These are phyloP conservation scores for Calvatia gigantea DNA, from an alignment of 768 basidiomycete genomes.

Conservation along the genomic window DNA sequence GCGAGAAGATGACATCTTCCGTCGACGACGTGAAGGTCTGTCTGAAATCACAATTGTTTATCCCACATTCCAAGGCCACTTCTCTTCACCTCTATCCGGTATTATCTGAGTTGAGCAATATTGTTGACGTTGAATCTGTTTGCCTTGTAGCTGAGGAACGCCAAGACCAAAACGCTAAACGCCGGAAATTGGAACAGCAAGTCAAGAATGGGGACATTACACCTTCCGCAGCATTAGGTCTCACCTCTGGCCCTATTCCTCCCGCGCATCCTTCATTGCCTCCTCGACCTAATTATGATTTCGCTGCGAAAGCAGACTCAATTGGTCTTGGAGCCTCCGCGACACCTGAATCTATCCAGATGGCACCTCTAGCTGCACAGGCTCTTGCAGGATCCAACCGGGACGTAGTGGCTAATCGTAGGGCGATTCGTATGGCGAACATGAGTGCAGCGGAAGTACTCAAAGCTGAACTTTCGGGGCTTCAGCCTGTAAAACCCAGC, in stretches of 20 bases:
- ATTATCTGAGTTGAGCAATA: not conserved
- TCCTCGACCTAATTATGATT: constrained; percentile 60
- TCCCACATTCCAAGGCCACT: constrained; percentile 4
- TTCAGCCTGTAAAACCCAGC: constrained; percentile 42
- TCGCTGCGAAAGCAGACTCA: constrained; percentile 74
- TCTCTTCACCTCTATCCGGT: constrained; percentile 15
- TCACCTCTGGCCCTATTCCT: constrained; percentile 25
- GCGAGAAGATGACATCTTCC: constrained; percentile 95
- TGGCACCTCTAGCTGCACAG: constrained; percentile 58
- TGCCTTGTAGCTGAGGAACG: constrained; percentile 79
- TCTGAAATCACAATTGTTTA: constrained; percentile 19
- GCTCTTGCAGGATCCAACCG: constrained; percentile 84
- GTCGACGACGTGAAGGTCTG: constrained; percentile 87
- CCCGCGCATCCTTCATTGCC: constrained; percentile 60
- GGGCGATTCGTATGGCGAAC: constrained; percentile 92
- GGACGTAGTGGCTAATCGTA: constrained; percentile 86
- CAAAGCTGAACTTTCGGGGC: constrained; percentile 80
- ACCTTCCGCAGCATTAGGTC: constrained; percentile 36
- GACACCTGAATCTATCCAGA: constrained; percentile 54
- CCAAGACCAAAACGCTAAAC: constrained; percentile 88
- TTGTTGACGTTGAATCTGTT: constrained; percentile 18
- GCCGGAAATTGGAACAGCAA: constrained; percentile 67
- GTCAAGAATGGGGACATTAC: constrained; percentile 40
- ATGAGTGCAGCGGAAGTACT: constrained; percentile 94
- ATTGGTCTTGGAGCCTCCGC: constrained; percentile 69